Percentiles rank a stretch among this genome's conserved stretches.
Evolutionary conservation across 768 basidiomycete species (phyloP).

Genomic region (Leccinum fibrillosum): DNA sequence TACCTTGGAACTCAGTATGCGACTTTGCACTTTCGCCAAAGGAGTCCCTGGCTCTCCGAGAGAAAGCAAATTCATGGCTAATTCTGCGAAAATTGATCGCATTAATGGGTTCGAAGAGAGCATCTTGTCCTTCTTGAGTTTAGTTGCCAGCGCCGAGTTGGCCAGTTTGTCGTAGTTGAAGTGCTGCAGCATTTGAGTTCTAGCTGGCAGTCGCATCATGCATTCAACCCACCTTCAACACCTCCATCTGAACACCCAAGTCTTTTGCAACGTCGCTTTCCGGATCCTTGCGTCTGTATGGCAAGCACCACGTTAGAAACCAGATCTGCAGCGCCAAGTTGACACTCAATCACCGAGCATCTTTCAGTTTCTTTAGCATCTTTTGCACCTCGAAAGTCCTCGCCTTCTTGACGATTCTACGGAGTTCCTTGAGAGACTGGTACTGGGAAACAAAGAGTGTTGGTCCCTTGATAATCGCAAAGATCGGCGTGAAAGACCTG

Average conservation of each 20-base stretch:
- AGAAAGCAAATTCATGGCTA: slow-evolving; percentile 34
- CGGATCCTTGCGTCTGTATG: slow-evolving; percentile 35
- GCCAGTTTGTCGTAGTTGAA: slow-evolving; percentile 58
- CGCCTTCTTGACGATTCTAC: slow-evolving; percentile 77
- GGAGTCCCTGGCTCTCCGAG: slow-evolving; percentile 40
- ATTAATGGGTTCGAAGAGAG: slow-evolving; percentile 51
- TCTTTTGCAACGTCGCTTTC: slow-evolving; percentile 40
- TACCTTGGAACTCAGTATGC: slow-evolving; percentile 74
- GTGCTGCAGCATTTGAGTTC: slow-evolving; percentile 37
- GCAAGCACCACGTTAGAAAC: slow-evolving; percentile 1
- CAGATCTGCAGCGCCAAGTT: background rate
- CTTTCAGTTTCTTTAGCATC: slow-evolving; percentile 78
- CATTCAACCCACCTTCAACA: slow-evolving; percentile 57
- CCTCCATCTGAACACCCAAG: slow-evolving; percentile 56
- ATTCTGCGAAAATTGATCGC: slow-evolving; percentile 45
- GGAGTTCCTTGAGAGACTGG: slow-evolving; percentile 68
- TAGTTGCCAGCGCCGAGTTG: slow-evolving; percentile 62
- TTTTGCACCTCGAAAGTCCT: slow-evolving; percentile 79
- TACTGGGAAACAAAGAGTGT: slow-evolving; percentile 46
- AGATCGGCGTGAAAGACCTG: slow-evolving; percentile 31
- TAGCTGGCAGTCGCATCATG: background rate
- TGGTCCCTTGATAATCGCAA: slow-evolving; percentile 8
- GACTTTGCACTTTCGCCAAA: slow-evolving; percentile 61
- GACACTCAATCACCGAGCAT: slow-evolving; percentile 47
- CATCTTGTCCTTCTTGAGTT: slow-evolving; percentile 67